Evolutionary conservation across 371 early-diverging fungal species (phyloP), one percentile per base, ranked within the genome.

Genomic region (Coemansia sp.): DNA sequence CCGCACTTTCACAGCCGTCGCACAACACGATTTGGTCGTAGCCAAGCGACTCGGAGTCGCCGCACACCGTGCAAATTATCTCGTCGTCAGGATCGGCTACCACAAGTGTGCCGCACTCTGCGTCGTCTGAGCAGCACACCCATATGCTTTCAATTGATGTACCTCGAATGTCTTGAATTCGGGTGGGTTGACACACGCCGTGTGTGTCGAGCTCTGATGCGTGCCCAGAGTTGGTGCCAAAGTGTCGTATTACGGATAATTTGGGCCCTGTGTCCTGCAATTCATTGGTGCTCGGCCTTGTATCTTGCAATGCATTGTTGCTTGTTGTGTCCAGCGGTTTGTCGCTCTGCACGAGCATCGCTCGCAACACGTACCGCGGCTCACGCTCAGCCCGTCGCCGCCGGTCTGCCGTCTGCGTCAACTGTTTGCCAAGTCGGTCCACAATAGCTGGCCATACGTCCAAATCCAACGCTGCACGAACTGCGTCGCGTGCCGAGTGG

Each of bases 21-120:
- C 78, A 78, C 19, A 78, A 61, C 2, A 78, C 49, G 15, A 78
- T 78, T 61, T 78, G 70, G 67, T 78, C 61, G 67, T 78, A 74
- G 32, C 63, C 32, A 58, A 41, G 63, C 21, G 74, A 74, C 13
- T 62, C 70, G 23, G 44, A 32, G 11, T 60, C 41, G 3, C 48
- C 46, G 32, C 74, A 74, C 28, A 63, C 4, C 4, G 55, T 54
- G 67, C 74, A 74, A 55, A 63, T 70, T 23, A 74, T 74, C 41
- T 74, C 74, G 61, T 74, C 70, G 46, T 74, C 70, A 3, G 74
- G 74, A 52, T 74, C 74, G 2, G 74, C 74, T 2, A 74, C 70
- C n/a, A 74, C 70, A 1, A 32, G 66, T 66, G 58, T 70, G 70
- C 4, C 28, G 32, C 57, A 32, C 51, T 61, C 71, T 63, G 51